Percentiles rank a stretch among this genome's conserved stretches.
These are phyloP conservation scores for Podospora anserina DNA, from an alignment of 495 filamentous ascomycete genomes.

Conservation along the genomic window DNA sequence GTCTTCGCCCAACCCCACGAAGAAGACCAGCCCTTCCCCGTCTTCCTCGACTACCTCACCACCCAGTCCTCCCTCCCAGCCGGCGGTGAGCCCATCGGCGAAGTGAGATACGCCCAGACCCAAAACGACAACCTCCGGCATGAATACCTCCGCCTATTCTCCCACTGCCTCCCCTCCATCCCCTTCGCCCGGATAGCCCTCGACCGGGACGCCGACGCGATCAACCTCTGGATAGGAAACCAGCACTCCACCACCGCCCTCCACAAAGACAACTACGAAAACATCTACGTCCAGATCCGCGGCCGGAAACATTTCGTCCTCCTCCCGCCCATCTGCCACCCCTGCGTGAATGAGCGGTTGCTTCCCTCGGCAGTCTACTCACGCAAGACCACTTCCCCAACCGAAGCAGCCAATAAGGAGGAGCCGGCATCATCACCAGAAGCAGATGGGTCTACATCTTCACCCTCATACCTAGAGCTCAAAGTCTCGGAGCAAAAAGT, in stretches of 20 bases:
- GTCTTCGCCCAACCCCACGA: slow-evolving; percentile 57
- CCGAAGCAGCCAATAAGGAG: too few species aligned
- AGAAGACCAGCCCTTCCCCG: slow-evolving; percentile 47
- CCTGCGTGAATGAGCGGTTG: slow-evolving; percentile 58
- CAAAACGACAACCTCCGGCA: slow-evolving; percentile 73
- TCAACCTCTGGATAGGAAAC: slow-evolving; percentile 79
- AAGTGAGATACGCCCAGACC: slow-evolving; percentile 56
- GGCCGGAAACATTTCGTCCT: slow-evolving; percentile 69
- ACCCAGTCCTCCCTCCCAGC: slow-evolving; percentile 3
- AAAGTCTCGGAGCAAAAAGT: slow-evolving; percentile 41
- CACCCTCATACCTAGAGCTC: slow-evolving; percentile 24
- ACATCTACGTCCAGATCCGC: slow-evolving; percentile 70
- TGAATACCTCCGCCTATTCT: slow-evolving; percentile 60
- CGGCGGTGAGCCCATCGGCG: slow-evolving; percentile 14
- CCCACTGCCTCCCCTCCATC: slow-evolving; percentile 54
- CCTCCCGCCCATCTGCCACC: slow-evolving; percentile 60
- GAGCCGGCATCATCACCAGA: too few species aligned
- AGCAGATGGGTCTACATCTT: too few species aligned
- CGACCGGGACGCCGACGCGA: slow-evolving; percentile 58
- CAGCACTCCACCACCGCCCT: slow-evolving; percentile 60
- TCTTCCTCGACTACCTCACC: slow-evolving; percentile 47
- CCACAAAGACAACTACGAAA: slow-evolving; percentile 79
- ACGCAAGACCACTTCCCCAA: background rate
- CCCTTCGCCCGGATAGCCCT: slow-evolving; percentile 67
- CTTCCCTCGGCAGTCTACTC: slow-evolving; percentile 53